phyloP scores from a whole-genome alignment of 495 filamentous ascomycete genomes.

The Podospora comata region DNA sequence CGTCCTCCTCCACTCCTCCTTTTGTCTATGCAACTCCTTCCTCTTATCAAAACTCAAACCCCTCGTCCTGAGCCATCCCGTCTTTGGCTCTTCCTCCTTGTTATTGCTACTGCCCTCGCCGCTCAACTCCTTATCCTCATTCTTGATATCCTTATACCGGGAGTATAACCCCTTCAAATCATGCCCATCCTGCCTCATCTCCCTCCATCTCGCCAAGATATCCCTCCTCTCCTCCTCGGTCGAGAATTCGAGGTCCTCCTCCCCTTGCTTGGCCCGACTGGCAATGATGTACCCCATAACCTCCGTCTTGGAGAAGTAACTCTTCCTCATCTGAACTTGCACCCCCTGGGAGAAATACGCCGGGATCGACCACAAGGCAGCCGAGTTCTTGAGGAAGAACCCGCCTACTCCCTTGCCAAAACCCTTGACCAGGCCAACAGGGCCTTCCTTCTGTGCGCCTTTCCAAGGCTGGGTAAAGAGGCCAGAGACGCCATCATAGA shows the following conservation, averaged over 20 bases:
- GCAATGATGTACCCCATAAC: slow-evolving; percentile 66
- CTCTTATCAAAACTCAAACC: neutral
- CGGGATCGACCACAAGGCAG: slow-evolving; percentile 63
- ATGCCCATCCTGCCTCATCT: slow-evolving; percentile 42
- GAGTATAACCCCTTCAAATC: slow-evolving; percentile 44
- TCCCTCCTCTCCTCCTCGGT: slow-evolving; percentile 54
- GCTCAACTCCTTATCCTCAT: slow-evolving; percentile 34
- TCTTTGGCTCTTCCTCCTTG: neutral
- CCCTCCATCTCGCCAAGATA: slow-evolving; percentile 57
- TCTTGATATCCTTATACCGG: slow-evolving; percentile 27
- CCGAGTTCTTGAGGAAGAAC: slow-evolving; percentile 63
- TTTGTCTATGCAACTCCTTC: slow-evolving; percentile 11
- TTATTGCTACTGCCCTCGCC: slow-evolving; percentile 12
- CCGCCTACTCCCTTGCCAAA: slow-evolving; percentile 74
- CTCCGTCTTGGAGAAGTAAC: slow-evolving; percentile 57
- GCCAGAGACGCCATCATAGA: slow-evolving; percentile 70
- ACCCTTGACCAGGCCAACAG: slow-evolving; percentile 68
- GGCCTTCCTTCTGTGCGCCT: slow-evolving; percentile 66
- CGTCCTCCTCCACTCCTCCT: slow-evolving; percentile 15
- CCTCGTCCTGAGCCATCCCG: slow-evolving; percentile 9
- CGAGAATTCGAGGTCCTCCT: slow-evolving; percentile 53
- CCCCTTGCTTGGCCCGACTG: slow-evolving; percentile 68
- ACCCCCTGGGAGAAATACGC: slow-evolving; percentile 75
- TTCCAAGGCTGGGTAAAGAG: slow-evolving; percentile 66
- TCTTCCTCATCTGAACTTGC: slow-evolving; percentile 68